Conservation (phyloP, 768 basidiomycete genomes). For the Exidia glandulosa region DNA sequence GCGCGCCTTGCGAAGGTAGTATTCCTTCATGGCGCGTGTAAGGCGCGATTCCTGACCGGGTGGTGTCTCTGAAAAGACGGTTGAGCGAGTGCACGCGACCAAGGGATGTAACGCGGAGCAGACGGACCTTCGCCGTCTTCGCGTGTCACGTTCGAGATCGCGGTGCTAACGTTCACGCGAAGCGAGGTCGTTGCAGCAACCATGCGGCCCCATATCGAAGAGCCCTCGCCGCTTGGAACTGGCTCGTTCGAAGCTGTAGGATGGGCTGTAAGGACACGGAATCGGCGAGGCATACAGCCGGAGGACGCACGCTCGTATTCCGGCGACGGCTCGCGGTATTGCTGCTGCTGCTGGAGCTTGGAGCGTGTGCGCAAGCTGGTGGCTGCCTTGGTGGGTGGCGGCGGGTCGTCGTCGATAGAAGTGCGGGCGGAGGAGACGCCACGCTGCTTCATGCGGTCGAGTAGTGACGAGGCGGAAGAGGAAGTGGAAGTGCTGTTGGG, state of each 20-base stretch:
- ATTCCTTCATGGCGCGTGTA: conserved; percentile 54
- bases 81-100: background rate
- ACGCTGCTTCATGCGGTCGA: conserved; percentile 24
- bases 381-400: background rate
- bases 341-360: background rate
- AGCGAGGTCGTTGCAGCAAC: conserved; percentile 41
- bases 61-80: conserved; percentile 29
- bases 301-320: background rate
- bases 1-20: conserved; percentile 50
- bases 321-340: background rate
- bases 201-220: conserved; percentile 45
- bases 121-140: conserved; percentile 35
- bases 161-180: conserved; percentile 46
- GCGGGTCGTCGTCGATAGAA: background rate
- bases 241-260: background rate
- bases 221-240: conserved; percentile 25
- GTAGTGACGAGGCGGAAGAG: conserved; percentile 23
- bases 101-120: background rate
- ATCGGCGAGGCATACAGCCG: background rate
- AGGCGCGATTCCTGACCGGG: conserved; percentile 49
- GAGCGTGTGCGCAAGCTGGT: background rate
- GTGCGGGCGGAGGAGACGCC: conserved; percentile 30
- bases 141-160: conserved; percentile 27
- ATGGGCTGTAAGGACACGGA: background rate
- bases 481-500: conserved; percentile 14